These are phyloP conservation scores for Phytophthora pistaciae DNA, from an alignment of 352 stramenopile genomes.

Conservation along the genomic window DNA sequence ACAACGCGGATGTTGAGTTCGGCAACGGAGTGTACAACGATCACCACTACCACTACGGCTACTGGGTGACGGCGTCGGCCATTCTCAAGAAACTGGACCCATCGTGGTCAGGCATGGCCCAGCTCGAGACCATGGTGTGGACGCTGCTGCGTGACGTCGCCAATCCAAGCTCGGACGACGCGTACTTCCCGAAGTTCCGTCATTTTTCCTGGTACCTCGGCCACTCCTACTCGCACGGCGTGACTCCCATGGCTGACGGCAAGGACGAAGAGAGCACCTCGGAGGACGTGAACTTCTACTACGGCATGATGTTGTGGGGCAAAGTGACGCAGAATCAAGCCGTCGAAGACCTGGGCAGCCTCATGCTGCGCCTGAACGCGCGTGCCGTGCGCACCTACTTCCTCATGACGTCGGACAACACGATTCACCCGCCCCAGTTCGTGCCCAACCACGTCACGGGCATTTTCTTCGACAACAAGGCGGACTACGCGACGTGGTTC, in stretches of 20 bases:
- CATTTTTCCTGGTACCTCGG: constrained; percentile 84
- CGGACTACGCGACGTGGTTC: constrained; percentile 83
- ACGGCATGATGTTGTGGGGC: constrained; percentile 85
- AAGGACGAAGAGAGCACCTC: constrained; percentile 84
- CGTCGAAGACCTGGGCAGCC: constrained; percentile 73
- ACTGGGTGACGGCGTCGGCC: constrained; percentile 76
- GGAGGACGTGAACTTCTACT: constrained; percentile 85
- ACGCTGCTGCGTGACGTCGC: constrained; percentile 78
- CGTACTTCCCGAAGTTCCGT: constrained; percentile 76
- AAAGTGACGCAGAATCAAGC: constrained; percentile 63
- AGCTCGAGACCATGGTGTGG: constrained; percentile 76
- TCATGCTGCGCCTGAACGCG: constrained; percentile 81
- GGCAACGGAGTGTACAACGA: constrained; percentile 88
- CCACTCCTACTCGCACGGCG: constrained; percentile 81
- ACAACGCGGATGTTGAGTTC: constrained; percentile 74
- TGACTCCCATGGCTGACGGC: constrained; percentile 70
- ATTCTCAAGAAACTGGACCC: constrained; percentile 78
- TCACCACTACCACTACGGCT: constrained; percentile 88
- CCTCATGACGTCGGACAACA: constrained; percentile 76
- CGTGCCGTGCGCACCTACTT: constrained; percentile 79
- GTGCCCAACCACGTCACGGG: constrained; percentile 81
- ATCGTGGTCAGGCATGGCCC: constrained; percentile 58
- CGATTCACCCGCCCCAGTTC: constrained; percentile 70
- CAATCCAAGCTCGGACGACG: constrained; percentile 67
- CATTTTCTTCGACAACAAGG: constrained; percentile 86